phyloP scores from a whole-genome alignment of 768 basidiomycete species.

The Leccinum incarnatum region DNA sequence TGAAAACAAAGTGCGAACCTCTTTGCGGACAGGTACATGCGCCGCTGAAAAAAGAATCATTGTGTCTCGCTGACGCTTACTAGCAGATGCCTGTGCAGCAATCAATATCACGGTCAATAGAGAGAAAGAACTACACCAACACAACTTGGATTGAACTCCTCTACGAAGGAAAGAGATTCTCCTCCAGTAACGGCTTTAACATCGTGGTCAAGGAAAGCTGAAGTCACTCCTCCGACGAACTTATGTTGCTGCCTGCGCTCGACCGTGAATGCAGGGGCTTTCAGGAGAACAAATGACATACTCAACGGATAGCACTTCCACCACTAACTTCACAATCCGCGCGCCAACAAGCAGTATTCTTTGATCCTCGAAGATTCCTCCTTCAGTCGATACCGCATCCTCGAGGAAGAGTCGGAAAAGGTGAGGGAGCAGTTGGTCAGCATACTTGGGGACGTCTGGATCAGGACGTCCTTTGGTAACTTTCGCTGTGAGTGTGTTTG shows the following conservation, averaged over 20 bases:
- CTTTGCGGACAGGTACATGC: constrained; percentile 60
- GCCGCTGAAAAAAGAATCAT: constrained; percentile 66
- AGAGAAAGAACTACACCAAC: constrained; percentile 34
- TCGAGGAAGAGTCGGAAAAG: constrained; percentile 65
- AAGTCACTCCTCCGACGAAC: constrained; percentile 44
- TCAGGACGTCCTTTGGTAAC: constrained; percentile 45
- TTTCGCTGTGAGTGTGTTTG: constrained; percentile 57
- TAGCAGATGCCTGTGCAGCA: constrained; percentile 16
- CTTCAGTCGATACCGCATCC: constrained; percentile 32
- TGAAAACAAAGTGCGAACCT: constrained; percentile 42
- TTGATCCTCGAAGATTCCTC: constrained; percentile 36
- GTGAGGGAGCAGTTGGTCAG: constrained; percentile 69
- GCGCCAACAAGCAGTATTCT: constrained; percentile 44
- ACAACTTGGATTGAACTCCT: constrained; percentile 47
- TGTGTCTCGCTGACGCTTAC: constrained; percentile 54
- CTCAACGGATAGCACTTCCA: constrained; percentile 61
- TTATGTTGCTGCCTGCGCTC: constrained; percentile 53
- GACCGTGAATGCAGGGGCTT: not conserved
- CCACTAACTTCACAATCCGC: constrained; percentile 63
- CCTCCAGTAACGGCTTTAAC: constrained; percentile 53
- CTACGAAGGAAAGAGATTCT: constrained; percentile 38
- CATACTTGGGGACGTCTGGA: constrained; percentile 75
- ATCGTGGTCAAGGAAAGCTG: constrained; percentile 42
- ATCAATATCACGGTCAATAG: not conserved
- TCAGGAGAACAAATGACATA: constrained; percentile 40